phyloP scores from a whole-genome alignment of 2,329 filamentous ascomycete genomes.

The Acrocalymma vagum region DNA sequence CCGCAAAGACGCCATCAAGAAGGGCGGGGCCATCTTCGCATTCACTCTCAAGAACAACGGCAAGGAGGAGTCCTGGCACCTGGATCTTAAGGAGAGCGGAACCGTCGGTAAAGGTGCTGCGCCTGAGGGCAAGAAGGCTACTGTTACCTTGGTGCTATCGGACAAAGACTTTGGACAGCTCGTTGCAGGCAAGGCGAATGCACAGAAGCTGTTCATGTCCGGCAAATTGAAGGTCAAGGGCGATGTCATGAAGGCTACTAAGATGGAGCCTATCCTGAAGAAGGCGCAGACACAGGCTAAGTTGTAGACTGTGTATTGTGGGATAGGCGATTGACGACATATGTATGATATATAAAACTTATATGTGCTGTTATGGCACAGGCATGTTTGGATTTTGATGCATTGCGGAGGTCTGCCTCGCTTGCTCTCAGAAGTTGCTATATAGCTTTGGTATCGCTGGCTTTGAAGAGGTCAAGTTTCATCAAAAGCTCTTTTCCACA shows the following conservation, averaged over 20 bases:
- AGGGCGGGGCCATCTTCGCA: conserved; percentile 85
- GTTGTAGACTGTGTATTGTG: conserved; percentile 33
- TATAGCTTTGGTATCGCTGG: too few species aligned
- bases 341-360: background rate
- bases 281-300: conserved; percentile 46
- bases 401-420: too few species aligned
- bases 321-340: background rate
- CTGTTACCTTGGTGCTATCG: conserved; percentile 84
- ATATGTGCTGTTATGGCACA: too few species aligned
- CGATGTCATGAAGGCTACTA: conserved; percentile 98
- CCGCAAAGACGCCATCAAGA: conserved; percentile 87
- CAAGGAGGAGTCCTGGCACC: conserved; percentile 88
- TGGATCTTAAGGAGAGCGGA: conserved; percentile 93
- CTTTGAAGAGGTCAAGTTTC: too few species aligned
- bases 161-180: conserved; percentile 89
- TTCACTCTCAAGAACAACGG: conserved; percentile 91
- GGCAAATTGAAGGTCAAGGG: conserved; percentile 99
- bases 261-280: conserved; percentile 83
- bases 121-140: conserved; percentile 77
- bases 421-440: too few species aligned
- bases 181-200: conserved; percentile 87
- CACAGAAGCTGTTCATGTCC: conserved; percentile 96
- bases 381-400: too few species aligned
- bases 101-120: conserved; percentile 78
- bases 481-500: too few species aligned